Evolutionary conservation across 2,329 filamentous ascomycete genomes (phyloP).

Genomic region (Stachybotrys chartarum): DNA sequence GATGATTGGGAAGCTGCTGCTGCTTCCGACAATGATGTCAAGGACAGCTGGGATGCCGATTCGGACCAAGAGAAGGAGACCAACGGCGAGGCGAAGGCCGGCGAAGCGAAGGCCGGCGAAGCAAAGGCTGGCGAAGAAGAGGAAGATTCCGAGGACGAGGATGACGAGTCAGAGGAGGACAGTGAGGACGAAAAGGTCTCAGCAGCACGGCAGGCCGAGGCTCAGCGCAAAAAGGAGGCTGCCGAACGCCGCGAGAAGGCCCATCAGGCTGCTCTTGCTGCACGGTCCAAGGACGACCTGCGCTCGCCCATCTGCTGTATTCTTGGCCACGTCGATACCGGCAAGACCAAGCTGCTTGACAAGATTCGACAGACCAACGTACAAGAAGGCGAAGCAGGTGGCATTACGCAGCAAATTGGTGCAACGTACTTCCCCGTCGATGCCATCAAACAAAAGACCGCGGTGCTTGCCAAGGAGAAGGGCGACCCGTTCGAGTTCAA

Average conservation of each 20-base stretch:
- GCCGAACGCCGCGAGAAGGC: conserved; percentile 83
- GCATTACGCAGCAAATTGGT: conserved; percentile 99
- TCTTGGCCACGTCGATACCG: conserved; percentile 98
- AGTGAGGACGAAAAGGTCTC: conserved; percentile 66
- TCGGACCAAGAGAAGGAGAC: conserved; percentile 56
- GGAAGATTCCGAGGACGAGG: conserved; percentile 19
- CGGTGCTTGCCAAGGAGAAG: conserved; percentile 85
- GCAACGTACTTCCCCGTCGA: conserved; percentile 98
- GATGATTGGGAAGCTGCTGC: conserved; percentile 88
- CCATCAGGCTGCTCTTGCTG: conserved; percentile 84
- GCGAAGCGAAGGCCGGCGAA: conserved; percentile 8
- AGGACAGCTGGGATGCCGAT: conserved; percentile 93
- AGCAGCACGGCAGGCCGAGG: conserved; percentile 65
- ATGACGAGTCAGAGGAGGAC: conserved; percentile 53
- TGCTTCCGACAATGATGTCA: conserved; percentile 70
- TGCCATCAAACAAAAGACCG: conserved; percentile 84
- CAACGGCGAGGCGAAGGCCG: background rate
- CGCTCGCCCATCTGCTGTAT: conserved; percentile 99
- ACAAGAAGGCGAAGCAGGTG: conserved; percentile 96
- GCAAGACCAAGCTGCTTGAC: conserved; percentile 98
- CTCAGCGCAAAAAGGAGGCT: conserved; percentile 78
- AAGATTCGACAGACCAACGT: conserved; percentile 98
- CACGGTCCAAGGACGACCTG: conserved; percentile 86
- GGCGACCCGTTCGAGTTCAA: conserved; percentile 75
- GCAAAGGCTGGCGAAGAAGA: conserved; percentile 15